Conservation (phyloP, 305 asterid species). For the Plantago coronopus region DNA sequence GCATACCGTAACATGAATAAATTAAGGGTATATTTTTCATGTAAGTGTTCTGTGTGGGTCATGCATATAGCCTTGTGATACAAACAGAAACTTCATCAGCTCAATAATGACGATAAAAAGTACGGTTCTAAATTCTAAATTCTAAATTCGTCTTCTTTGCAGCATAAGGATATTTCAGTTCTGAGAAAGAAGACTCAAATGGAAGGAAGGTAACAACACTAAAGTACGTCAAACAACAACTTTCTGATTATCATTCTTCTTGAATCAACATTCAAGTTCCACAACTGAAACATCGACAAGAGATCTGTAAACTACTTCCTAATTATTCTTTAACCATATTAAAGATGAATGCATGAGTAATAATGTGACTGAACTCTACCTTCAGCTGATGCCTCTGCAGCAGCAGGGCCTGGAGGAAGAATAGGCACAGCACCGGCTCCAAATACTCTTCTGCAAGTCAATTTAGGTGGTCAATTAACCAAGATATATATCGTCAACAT, state of each 20-base stretch:
- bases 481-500: slow-evolving; percentile 4
- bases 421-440: slow-evolving; percentile 42
- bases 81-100: neutral
- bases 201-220: neutral
- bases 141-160: neutral
- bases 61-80: neutral
- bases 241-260: too few relatives aligned
- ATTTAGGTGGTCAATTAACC: slow-evolving; percentile 15
- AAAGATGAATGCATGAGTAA: neutral
- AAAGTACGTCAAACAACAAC: neutral
- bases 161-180: neutral
- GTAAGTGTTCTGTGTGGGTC: neutral
- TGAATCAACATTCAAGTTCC: neutral
- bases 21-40: neutral
- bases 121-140: too few relatives aligned
- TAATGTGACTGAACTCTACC: slow-evolving; percentile 28
- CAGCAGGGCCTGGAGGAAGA: slow-evolving; percentile 37
- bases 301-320: neutral
- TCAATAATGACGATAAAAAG: neutral
- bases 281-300: neutral
- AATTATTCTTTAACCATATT: neutral
- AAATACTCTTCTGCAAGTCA: slow-evolving; percentile 57
- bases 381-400: slow-evolving; percentile 36
- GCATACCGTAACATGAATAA: neutral
- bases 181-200: neutral